Percentiles rank a stretch among this genome's conserved stretches.
phyloP scores from a whole-genome alignment of 129 eudicot genomes.

The Glebionis coronaria region DNA sequence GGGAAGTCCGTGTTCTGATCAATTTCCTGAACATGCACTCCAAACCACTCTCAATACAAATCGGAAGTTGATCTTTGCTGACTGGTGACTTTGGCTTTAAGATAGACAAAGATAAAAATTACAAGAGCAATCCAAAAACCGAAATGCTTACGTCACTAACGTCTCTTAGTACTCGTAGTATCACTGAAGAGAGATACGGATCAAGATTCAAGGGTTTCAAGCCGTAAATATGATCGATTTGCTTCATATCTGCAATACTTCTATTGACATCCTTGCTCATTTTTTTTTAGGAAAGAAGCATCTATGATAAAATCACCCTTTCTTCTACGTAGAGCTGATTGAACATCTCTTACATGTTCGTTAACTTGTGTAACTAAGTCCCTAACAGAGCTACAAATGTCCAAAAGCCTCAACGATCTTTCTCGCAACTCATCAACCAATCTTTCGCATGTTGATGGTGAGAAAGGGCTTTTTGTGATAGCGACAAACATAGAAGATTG shows the following conservation, averaged over 20 bases:
- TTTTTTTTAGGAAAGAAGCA: slow-evolving; percentile 23
- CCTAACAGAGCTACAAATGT: slow-evolving; percentile 28
- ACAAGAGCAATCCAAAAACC: slow-evolving; percentile 32
- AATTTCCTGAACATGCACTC: slow-evolving; percentile 41
- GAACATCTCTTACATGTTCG: slow-evolving; percentile 30
- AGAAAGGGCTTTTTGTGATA: slow-evolving; percentile 39
- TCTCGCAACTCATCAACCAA: slow-evolving; percentile 32
- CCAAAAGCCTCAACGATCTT: slow-evolving; percentile 37
- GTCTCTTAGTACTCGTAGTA: slow-evolving; percentile 30
- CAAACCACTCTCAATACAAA: slow-evolving; percentile 34
- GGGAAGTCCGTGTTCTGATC: slow-evolving; percentile 42
- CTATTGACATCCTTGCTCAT: slow-evolving; percentile 33
- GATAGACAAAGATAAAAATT: slow-evolving; percentile 27
- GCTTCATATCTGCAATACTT: slow-evolving; percentile 28
- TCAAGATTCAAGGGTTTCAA: slow-evolving; percentile 27
- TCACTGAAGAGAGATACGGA: slow-evolving; percentile 27
- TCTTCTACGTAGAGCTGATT: slow-evolving; percentile 34
- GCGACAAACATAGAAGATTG: slow-evolving; percentile 29
- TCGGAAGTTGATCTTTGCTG: slow-evolving; percentile 19
- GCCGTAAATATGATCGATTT: slow-evolving; percentile 16
- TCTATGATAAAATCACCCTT: slow-evolving; percentile 28
- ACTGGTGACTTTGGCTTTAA: slow-evolving; percentile 32
- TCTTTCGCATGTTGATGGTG: slow-evolving; percentile 29
- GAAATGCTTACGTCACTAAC: slow-evolving; percentile 34
- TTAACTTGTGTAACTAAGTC: slow-evolving; percentile 36